phyloP scores from a whole-genome alignment of 495 filamentous ascomycete species.

The Tuber brumale region DNA sequence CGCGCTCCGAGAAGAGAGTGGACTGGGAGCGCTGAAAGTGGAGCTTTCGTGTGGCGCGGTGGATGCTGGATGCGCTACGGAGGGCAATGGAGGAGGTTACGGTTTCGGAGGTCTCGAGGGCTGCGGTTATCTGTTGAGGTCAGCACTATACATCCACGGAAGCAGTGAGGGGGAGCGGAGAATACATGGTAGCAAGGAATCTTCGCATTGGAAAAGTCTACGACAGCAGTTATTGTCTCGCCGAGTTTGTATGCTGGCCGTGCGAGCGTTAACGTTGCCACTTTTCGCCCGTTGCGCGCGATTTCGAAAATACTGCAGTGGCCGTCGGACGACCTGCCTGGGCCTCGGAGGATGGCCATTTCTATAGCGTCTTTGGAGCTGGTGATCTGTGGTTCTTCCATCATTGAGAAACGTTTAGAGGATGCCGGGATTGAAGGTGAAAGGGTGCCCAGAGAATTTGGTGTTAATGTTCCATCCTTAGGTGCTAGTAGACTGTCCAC shows the following conservation, averaged over 20 bases:
- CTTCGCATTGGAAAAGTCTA: constrained; percentile 70
- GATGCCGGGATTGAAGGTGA: constrained; percentile 56
- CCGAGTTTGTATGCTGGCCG: constrained; percentile 88
- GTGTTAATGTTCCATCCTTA: constrained; percentile 52
- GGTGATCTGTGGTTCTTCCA: constrained; percentile 45
- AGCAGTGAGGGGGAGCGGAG: not conserved
- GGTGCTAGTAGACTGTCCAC: constrained; percentile 66
- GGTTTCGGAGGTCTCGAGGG: constrained; percentile 71
- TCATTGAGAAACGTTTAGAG: constrained; percentile 52
- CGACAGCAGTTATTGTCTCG: constrained; percentile 69
- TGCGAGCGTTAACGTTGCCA: constrained; percentile 79
- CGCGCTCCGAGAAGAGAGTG: constrained; percentile 67
- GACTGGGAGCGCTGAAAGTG: constrained; percentile 71
- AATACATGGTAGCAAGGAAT: constrained; percentile 70
- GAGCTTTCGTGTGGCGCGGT: constrained; percentile 73
- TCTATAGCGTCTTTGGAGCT: constrained; percentile 82
- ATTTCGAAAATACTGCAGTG: constrained; percentile 82
- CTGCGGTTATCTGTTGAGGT: constrained; percentile 48
- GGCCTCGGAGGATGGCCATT: constrained; percentile 70
- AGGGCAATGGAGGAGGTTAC: constrained; percentile 72
- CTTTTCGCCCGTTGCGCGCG: constrained; percentile 73
- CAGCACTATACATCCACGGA: constrained; percentile 6
- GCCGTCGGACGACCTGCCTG: constrained; percentile 56
- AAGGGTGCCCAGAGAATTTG: constrained; percentile 54
- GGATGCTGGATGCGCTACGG: constrained; percentile 73